A percentile compares a stretch with the other conserved stretches of the same genome.
phyloP scores from a whole-genome alignment of 2,329 filamentous ascomycete species.

The Sarocladium brachiariae region DNA sequence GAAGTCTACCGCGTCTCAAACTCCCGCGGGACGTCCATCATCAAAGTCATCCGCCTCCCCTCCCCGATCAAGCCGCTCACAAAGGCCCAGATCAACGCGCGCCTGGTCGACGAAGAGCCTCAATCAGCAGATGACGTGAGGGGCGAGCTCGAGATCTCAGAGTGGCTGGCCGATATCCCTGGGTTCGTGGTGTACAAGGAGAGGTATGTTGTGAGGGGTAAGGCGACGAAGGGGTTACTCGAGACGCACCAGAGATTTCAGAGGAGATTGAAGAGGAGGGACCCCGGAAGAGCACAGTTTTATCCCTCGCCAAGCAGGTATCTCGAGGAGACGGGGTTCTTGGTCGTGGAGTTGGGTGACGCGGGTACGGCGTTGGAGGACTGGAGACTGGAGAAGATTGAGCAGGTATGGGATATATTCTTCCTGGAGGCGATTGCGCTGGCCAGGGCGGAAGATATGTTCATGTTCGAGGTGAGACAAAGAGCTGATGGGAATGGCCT shows the following conservation, averaged over 20 bases:
- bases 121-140: constrained; percentile 47
- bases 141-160: constrained; percentile 56
- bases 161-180: constrained; percentile 56
- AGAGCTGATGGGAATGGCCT: neutral
- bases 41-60: constrained; percentile 55
- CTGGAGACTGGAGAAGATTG: constrained; percentile 39
- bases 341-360: constrained; percentile 58
- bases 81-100: constrained; percentile 45
- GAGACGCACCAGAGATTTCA: constrained; percentile 56
- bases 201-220: constrained; percentile 52
- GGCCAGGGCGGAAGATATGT: constrained; percentile 49
- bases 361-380: constrained; percentile 55
- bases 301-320: constrained; percentile 57
- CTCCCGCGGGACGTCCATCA: constrained; percentile 53
- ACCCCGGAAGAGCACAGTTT: constrained; percentile 50
- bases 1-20: constrained; percentile 60
- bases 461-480: constrained; percentile 50
- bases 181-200: constrained; percentile 62
- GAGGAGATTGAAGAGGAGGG: constrained; percentile 44
- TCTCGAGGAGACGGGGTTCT: constrained; percentile 48
- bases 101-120: constrained; percentile 52
- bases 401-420: constrained; percentile 58
- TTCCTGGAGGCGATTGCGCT: constrained; percentile 53
- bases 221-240: constrained; percentile 44
- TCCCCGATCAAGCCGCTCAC: constrained; percentile 53